phyloP scores from a whole-genome alignment of 1,139 yeast genomes.

The Pichia sp. region DNA sequence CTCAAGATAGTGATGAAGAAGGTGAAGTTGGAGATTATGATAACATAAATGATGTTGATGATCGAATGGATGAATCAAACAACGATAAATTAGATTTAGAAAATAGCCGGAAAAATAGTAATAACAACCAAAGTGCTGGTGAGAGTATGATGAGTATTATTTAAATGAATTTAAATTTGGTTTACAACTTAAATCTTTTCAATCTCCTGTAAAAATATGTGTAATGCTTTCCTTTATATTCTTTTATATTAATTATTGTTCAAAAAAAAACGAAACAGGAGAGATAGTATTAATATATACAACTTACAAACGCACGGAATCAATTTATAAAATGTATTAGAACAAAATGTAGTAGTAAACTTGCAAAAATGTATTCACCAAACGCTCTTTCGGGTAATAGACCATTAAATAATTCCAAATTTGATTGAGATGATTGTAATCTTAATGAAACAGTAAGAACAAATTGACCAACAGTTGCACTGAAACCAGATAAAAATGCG shows the following conservation, averaged over 20 bases:
- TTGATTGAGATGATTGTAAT: slow-evolving; percentile 51
- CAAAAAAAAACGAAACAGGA: too few relatives aligned
- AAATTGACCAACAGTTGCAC: slow-evolving; percentile 91
- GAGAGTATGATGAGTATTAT: slow-evolving; percentile 30
- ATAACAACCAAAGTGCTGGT: slow-evolving; percentile 19
- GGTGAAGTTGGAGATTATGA: slow-evolving; percentile 14
- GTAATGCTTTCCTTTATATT: slow-evolving; percentile 8
- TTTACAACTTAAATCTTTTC: too few relatives aligned
- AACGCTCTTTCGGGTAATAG: slow-evolving; percentile 73
- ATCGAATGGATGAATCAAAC: slow-evolving; percentile 27
- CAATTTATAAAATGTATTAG: slow-evolving; percentile 87
- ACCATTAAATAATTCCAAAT: slow-evolving; percentile 38
- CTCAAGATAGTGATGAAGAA: slow-evolving; percentile 1
- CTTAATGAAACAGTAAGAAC: slow-evolving; percentile 78
- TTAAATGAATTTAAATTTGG: slow-evolving; percentile 1
- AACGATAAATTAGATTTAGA: slow-evolving; percentile 4
- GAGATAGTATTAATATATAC: neutral
- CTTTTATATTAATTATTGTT: too few relatives aligned
- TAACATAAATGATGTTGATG: neutral
- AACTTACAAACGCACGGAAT: neutral
- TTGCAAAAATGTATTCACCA: slow-evolving; percentile 84
- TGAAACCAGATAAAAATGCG: slow-evolving; percentile 91
- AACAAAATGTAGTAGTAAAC: slow-evolving; percentile 81
- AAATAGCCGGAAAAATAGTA: slow-evolving; percentile 2
- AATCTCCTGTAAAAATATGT: neutral